Percentiles rank a stretch among this genome's conserved stretches.
Evolutionary conservation across 805 yeast species (phyloP).

Genomic region (Hanseniaspora guilliermondii): DNA sequence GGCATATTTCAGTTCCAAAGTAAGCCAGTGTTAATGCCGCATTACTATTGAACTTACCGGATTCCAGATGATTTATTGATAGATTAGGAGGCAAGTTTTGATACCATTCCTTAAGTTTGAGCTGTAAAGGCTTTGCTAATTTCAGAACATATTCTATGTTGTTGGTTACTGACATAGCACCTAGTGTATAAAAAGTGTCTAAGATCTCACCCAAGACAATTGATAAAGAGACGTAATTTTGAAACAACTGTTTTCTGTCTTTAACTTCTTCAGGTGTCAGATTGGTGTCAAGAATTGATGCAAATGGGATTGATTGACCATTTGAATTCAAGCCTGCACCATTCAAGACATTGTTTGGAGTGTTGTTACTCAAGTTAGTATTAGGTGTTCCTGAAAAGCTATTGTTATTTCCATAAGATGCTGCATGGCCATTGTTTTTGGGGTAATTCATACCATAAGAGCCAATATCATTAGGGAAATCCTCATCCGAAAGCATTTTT

Average conservation of each 20-base stretch:
- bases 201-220: constrained; percentile 60
- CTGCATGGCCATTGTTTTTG: background rate
- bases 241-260: constrained; percentile 57
- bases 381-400: constrained; percentile 5
- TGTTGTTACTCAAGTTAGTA: constrained; percentile 1
- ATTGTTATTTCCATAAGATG: background rate
- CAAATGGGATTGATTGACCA: constrained; percentile 6
- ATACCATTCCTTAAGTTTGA: constrained; percentile 62
- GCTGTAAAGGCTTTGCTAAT: constrained; percentile 69
- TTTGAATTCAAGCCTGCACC: constrained; percentile 10
- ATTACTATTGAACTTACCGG: constrained; percentile 55
- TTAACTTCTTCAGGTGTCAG: constrained; percentile 44
- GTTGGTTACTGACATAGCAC: constrained; percentile 43
- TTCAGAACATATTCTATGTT: constrained; percentile 58
- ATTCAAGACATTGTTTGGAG: constrained; percentile 7
- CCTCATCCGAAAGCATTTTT: constrained; percentile 48
- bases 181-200: constrained; percentile 58
- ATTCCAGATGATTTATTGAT: constrained; percentile 49
- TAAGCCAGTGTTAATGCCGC: constrained; percentile 75
- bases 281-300: constrained; percentile 22
- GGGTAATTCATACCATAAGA: constrained; percentile 12
- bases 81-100: constrained; percentile 54
- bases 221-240: constrained; percentile 52
- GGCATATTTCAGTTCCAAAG: constrained; percentile 76
- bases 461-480: constrained; percentile 60